Evolutionary conservation across 768 basidiomycete species (phyloP).

Genomic region (Panaeolus papilionaceus): DNA sequence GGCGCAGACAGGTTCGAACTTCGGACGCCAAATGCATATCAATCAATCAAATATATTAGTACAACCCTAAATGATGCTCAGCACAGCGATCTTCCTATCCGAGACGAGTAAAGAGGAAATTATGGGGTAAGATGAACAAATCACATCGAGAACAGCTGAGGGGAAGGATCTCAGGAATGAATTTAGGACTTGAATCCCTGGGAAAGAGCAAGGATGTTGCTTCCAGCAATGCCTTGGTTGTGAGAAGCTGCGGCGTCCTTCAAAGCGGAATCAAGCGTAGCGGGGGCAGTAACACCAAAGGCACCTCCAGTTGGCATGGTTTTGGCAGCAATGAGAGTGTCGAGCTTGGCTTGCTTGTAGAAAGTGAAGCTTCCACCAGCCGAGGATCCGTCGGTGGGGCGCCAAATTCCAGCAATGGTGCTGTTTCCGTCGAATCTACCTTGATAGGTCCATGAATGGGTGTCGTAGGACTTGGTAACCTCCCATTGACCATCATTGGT

Average conservation of each 20-base stretch:
- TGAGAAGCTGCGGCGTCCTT: background rate
- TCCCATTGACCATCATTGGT: background rate
- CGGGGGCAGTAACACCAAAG: background rate
- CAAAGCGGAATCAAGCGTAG: background rate
- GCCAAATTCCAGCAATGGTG: slow-evolving; percentile 6
- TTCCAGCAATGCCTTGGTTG: background rate
- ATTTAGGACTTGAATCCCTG: background rate
- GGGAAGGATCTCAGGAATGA: background rate
- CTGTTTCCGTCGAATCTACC: background rate
- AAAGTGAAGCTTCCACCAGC: background rate
- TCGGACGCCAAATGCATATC: no score
- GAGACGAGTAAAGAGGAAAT: background rate
- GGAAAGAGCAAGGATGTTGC: background rate
- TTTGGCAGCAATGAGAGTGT: background rate
- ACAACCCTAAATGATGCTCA: background rate
- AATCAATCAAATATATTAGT: background rate
- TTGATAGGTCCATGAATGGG: background rate
- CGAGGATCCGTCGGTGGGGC: background rate
- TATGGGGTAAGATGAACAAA: background rate
- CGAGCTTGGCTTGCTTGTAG: slow-evolving; percentile 3
- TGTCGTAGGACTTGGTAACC: background rate
- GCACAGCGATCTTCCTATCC: background rate
- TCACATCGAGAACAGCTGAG: background rate
- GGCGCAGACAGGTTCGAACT: no score
- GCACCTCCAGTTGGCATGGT: background rate